Percentiles rank a stretch among this genome's conserved stretches.
Conservation (phyloP, 2,329 filamentous ascomycete genomes). For the Stagonosporopsis tanaceti region DNA sequence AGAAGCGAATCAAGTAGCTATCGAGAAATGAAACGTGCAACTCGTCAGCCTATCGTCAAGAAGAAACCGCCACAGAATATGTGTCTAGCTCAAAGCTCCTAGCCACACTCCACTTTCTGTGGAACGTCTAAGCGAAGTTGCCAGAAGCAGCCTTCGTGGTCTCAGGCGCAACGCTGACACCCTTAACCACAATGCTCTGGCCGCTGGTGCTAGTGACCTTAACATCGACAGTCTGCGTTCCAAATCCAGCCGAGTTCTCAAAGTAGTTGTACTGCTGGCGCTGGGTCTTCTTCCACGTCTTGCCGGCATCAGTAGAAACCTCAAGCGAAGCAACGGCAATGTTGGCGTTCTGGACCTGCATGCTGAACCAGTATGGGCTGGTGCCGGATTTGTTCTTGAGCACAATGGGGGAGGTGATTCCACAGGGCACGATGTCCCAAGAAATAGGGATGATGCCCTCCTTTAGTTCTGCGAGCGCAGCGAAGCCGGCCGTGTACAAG, state of each 20-base stretch:
- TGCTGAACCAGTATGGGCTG: conserved; percentile 64
- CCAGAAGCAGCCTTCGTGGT: conserved; percentile 36
- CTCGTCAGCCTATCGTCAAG: conserved; percentile 15
- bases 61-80: conserved; percentile 10
- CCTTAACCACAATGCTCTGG: conserved; percentile 59
- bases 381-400: conserved; percentile 64
- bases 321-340: conserved; percentile 64
- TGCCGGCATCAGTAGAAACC: conserved; percentile 67
- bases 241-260: conserved; percentile 65
- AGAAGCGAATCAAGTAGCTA: not conserved
- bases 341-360: conserved; percentile 72
- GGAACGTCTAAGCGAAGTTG: conserved; percentile 41
- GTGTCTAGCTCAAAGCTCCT: not conserved
- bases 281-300: conserved; percentile 65
- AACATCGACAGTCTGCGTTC: conserved; percentile 62
- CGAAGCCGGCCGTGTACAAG: conserved; percentile 62
- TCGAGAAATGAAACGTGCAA: conserved; percentile 14
- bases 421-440: conserved; percentile 62
- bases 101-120: not conserved
- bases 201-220: conserved; percentile 64
- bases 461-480: conserved; percentile 54
- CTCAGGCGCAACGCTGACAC: conserved; percentile 55
- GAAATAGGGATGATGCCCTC: conserved; percentile 59
- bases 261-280: conserved; percentile 66
- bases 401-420: conserved; percentile 58